phyloP scores from a whole-genome alignment of 139 green algal genomes.

The Gonium pectorale region DNA sequence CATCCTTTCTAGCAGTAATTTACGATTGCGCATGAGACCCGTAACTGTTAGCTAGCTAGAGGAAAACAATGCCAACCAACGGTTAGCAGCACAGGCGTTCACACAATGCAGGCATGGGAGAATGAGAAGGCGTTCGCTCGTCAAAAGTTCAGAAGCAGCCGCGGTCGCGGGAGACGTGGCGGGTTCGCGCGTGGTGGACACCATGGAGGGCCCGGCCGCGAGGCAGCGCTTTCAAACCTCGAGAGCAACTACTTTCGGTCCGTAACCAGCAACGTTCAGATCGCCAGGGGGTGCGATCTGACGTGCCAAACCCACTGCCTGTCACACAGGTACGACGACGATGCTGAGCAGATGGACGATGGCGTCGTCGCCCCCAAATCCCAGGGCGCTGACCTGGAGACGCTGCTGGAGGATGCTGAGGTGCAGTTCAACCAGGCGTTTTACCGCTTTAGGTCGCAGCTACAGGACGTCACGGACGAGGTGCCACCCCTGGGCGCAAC shows the following conservation, averaged over 20 bases:
- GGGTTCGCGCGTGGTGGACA: background rate
- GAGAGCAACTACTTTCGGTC: conserved; percentile 30
- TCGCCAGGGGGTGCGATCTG: too few relatives aligned
- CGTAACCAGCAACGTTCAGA: too few relatives aligned
- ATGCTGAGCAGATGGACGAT: conserved; percentile 26
- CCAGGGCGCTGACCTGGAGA: conserved; percentile 50
- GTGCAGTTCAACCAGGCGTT: conserved; percentile 50
- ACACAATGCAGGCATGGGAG: background rate
- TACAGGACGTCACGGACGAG: conserved; percentile 14
- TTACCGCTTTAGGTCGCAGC: conserved; percentile 34
- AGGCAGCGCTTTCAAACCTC: background rate
- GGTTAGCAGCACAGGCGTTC: too few relatives aligned
- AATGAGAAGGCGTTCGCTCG: conserved; percentile 27
- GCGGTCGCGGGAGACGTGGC: background rate
- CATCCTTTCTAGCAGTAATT: too few relatives aligned
- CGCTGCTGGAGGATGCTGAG: conserved; percentile 45
- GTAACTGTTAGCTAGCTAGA: too few relatives aligned
- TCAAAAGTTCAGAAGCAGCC: conserved; percentile 31
- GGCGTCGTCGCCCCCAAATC: conserved; percentile 21
- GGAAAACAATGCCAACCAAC: too few relatives aligned
- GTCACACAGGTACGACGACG: conserved; percentile 23
- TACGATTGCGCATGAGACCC: too few relatives aligned
- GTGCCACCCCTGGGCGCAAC: conserved; percentile 14
- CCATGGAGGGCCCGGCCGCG: background rate
- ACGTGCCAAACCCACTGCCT: background rate